These are phyloP conservation scores for Mortierella sp. DNA, from an alignment of 371 early-diverging fungal species.

Conservation along the genomic window DNA sequence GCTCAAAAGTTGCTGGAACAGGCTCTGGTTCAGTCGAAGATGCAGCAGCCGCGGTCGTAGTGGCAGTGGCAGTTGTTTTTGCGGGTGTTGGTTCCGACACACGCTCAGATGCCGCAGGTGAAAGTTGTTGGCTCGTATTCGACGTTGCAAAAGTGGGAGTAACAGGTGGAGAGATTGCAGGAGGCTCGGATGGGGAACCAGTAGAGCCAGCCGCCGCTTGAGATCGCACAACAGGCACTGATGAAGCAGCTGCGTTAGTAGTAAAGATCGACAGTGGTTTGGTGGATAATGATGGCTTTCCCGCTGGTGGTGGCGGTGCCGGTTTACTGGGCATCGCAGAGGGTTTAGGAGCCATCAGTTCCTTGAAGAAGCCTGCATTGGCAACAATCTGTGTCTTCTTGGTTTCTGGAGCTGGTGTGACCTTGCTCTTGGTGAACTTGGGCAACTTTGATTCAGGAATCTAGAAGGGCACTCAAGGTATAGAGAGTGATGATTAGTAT, in stretches of 20 bases:
- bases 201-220: neutral
- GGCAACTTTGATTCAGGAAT: conserved; percentile 18
- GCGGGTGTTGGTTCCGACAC: neutral
- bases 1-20: too few species aligned
- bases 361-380: conserved; percentile 36
- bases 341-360: conserved; percentile 4
- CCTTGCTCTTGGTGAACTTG: conserved; percentile 39
- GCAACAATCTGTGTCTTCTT: conserved; percentile 30
- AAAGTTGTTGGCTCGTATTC: neutral
- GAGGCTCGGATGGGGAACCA: neutral
- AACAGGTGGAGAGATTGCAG: neutral
- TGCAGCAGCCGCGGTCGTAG: neutral
- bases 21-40: neutral
- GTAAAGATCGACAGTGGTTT: neutral
- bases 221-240: neutral
- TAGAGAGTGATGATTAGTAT: neutral
- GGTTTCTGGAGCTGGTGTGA: conserved; percentile 17
- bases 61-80: neutral
- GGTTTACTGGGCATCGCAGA: neutral
- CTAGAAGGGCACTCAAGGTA: conserved; percentile 6
- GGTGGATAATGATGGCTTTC: neutral
- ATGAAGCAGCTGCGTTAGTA: neutral
- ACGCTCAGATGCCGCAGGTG: neutral
- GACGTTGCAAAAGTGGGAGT: neutral
- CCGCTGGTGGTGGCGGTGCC: neutral